These are phyloP conservation scores for Fomitopsis schrenkii DNA, from an alignment of 1,284 basidiomycete species.

Conservation along the genomic window DNA sequence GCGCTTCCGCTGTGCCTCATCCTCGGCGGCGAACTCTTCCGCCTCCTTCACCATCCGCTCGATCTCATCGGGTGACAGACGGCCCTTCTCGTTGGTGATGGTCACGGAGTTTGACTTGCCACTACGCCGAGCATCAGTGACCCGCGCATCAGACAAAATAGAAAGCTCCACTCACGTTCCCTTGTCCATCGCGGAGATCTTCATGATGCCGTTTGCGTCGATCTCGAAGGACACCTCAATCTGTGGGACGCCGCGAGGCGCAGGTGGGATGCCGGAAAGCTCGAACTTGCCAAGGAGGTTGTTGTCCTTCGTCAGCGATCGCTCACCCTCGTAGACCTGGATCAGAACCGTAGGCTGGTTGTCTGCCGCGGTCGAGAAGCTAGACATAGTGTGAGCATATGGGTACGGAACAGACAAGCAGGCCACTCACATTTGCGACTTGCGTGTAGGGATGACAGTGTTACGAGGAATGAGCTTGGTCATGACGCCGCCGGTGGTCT, in stretches of 20 bases:
- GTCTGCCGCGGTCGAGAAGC: slow-evolving; percentile 94
- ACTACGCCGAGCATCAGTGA: slow-evolving; percentile 27
- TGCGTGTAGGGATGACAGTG: slow-evolving; percentile 98
- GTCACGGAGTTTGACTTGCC: slow-evolving; percentile 88
- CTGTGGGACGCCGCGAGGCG: slow-evolving; percentile 93
- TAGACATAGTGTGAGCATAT: slow-evolving; percentile 20
- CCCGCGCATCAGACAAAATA: neutral
- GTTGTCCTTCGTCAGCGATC: slow-evolving; percentile 96
- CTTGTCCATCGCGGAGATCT: slow-evolving; percentile 86
- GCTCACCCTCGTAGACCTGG: slow-evolving; percentile 93
- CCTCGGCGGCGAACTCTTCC: slow-evolving; percentile 86
- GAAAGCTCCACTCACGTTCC: slow-evolving; percentile 61
- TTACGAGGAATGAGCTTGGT: slow-evolving; percentile 96
- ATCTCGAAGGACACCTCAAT: slow-evolving; percentile 95
- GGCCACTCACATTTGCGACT: slow-evolving; percentile 73
- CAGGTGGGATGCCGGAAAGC: slow-evolving; percentile 88
- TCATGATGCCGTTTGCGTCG: slow-evolving; percentile 90
- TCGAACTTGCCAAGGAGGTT: slow-evolving; percentile 97
- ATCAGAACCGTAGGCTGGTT: slow-evolving; percentile 92
- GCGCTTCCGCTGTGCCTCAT: slow-evolving; percentile 83
- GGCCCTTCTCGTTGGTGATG: slow-evolving; percentile 85
- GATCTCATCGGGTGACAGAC: slow-evolving; percentile 83
- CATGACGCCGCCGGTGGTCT: slow-evolving; percentile 98
- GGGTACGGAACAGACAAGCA: neutral
- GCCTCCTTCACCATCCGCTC: slow-evolving; percentile 91